Conservation (phyloP, 2,329 filamentous ascomycete genomes). For the Fusarium nanum region DNA sequence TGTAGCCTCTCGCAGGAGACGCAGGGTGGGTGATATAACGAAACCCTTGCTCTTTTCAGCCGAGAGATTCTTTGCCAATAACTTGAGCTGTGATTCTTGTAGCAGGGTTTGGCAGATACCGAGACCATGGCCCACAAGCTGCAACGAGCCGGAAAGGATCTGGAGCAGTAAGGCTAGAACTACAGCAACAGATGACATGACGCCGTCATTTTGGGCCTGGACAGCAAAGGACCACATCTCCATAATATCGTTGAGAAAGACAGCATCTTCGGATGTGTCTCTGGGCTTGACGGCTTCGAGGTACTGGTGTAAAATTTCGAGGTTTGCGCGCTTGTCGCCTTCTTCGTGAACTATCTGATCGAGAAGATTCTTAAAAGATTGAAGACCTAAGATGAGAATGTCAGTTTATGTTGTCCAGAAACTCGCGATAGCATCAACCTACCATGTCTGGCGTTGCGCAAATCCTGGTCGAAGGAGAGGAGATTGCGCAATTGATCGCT, state of each 20-base stretch:
- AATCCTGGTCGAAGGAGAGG: constrained; percentile 77
- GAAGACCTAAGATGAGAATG: constrained; percentile 62
- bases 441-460: constrained; percentile 74
- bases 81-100: constrained; percentile 81
- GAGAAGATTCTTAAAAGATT: constrained; percentile 77
- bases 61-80: constrained; percentile 82
- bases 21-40: constrained; percentile 87
- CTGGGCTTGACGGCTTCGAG: constrained; percentile 67
- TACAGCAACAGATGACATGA: constrained; percentile 84
- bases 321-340: constrained; percentile 55
- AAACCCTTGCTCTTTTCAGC: constrained; percentile 86
- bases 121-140: constrained; percentile 79
- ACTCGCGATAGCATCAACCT: constrained; percentile 37
- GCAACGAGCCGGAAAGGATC: constrained; percentile 77
- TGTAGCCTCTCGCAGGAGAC: constrained; percentile 86
- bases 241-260: constrained; percentile 82
- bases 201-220: constrained; percentile 80
- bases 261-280: constrained; percentile 58
- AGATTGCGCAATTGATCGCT: constrained; percentile 75
- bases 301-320: constrained; percentile 75
- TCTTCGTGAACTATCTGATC: constrained; percentile 70
- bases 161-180: constrained; percentile 85
- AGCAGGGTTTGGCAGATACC: constrained; percentile 85
- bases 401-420: constrained; percentile 1
- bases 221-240: constrained; percentile 89